Conservation (phyloP, 2,329 filamentous ascomycete genomes). For the Fusarium torreyae region DNA sequence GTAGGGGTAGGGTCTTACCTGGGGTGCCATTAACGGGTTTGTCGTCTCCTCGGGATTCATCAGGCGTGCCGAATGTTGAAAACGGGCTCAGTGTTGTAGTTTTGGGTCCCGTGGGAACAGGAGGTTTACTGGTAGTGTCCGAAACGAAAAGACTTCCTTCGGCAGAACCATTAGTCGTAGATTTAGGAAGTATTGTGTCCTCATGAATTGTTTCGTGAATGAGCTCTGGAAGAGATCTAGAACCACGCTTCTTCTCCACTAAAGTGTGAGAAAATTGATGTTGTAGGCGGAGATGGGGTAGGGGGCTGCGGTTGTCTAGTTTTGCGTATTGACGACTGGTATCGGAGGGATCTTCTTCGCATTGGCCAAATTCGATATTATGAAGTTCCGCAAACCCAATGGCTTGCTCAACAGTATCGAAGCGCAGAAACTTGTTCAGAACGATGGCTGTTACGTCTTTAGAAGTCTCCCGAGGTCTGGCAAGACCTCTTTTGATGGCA, state of each 20-base stretch:
- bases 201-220: slow-evolving; percentile 71
- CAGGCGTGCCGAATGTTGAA: slow-evolving; percentile 24
- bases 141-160: slow-evolving; percentile 53
- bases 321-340: slow-evolving; percentile 59
- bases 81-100: slow-evolving; percentile 29
- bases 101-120: slow-evolving; percentile 19
- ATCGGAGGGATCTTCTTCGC: slow-evolving; percentile 55
- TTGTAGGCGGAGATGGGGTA: slow-evolving; percentile 66
- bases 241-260: slow-evolving; percentile 73
- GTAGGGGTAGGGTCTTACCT: slow-evolving; percentile 46
- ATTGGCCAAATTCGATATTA: slow-evolving; percentile 65
- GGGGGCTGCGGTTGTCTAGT: slow-evolving; percentile 59
- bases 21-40: slow-evolving; percentile 30
- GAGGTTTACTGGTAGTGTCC: slow-evolving; percentile 24
- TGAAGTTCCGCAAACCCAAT: slow-evolving; percentile 75
- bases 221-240: slow-evolving; percentile 66
- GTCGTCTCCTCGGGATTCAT: slow-evolving; percentile 19
- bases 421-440: slow-evolving; percentile 72
- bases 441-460: slow-evolving; percentile 72
- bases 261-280: slow-evolving; percentile 70
- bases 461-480: slow-evolving; percentile 69
- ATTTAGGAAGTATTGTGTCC: slow-evolving; percentile 43
- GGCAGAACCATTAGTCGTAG: slow-evolving; percentile 26
- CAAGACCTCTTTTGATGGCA: slow-evolving; percentile 68
- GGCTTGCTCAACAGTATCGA: slow-evolving; percentile 78